These are phyloP conservation scores for Ophiocordyceps camponoti-saundersi DNA, from an alignment of 2,329 filamentous ascomycete species.

Conservation along the genomic window DNA sequence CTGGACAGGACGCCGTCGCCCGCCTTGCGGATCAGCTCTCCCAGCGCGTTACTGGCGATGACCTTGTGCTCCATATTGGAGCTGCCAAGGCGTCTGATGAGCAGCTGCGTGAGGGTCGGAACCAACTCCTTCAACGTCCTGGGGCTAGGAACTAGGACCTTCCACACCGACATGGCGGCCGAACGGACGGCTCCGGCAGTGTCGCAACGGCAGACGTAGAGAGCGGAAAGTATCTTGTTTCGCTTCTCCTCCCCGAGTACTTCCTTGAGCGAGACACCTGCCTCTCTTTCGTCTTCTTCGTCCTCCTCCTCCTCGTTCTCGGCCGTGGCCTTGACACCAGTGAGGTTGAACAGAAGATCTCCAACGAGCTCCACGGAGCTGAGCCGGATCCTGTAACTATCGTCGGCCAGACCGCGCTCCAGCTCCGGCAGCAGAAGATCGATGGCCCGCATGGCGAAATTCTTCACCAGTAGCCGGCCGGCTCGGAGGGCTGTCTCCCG, in stretches of 20 bases:
- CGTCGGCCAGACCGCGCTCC: slow-evolving; percentile 90
- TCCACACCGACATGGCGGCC: slow-evolving; percentile 89
- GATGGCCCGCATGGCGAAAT: slow-evolving; percentile 88
- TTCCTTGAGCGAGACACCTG: slow-evolving; percentile 83
- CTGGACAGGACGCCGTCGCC: slow-evolving; percentile 84
- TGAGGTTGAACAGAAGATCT: slow-evolving; percentile 93
- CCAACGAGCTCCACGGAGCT: slow-evolving; percentile 96
- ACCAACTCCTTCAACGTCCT: slow-evolving; percentile 89
- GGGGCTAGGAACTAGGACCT: slow-evolving; percentile 83
- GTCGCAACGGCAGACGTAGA: slow-evolving; percentile 96
- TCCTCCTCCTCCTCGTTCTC: slow-evolving; percentile 68
- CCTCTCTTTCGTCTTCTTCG: slow-evolving; percentile 60
- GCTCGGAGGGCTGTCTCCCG: slow-evolving; percentile 91
- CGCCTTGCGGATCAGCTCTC: slow-evolving; percentile 91
- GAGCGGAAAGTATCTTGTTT: slow-evolving; percentile 89
- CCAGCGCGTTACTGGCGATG: slow-evolving; percentile 91
- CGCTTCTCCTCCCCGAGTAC: slow-evolving; percentile 90
- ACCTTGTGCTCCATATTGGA: slow-evolving; percentile 98
- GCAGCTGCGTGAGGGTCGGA: slow-evolving; percentile 82
- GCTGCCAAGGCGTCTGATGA: slow-evolving; percentile 85
- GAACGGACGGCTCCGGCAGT: slow-evolving; percentile 81
- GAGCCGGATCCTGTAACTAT: slow-evolving; percentile 92
- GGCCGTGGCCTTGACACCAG: slow-evolving; percentile 68
- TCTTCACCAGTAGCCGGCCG: slow-evolving; percentile 89
- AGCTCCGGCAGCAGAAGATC: slow-evolving; percentile 88